Conservation (phyloP, 2,329 filamentous ascomycete species). For the Paecilomyces variotii region DNA sequence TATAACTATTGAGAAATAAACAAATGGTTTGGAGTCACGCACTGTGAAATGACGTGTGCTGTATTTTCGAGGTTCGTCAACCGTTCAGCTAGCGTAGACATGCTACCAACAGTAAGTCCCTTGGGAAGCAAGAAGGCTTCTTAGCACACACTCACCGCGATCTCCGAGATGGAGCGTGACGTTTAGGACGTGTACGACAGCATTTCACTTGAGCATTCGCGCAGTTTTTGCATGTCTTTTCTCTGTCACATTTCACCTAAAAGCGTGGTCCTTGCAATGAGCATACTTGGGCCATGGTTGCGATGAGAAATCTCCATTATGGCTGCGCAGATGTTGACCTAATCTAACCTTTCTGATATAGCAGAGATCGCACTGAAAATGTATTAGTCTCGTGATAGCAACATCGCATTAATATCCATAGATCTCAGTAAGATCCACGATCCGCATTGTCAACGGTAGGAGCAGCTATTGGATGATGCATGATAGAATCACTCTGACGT, state of each 20-base stretch:
- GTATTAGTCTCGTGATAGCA: conserved; percentile 1
- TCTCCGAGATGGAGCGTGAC: neutral
- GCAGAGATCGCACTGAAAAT: conserved; percentile 17
- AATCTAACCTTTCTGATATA: conserved; percentile 17
- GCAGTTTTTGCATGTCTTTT: conserved; percentile 17
- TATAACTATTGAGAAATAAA: too few relatives aligned
- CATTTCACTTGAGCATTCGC: conserved; percentile 15
- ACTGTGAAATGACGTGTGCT: neutral
- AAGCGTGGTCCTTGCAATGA: too few relatives aligned
- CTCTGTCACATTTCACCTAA: conserved; percentile 19
- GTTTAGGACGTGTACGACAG: conserved; percentile 4
- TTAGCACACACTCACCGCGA: neutral
- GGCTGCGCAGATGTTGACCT: neutral
- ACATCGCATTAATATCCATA: too few relatives aligned
- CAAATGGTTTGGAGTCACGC: too few relatives aligned
- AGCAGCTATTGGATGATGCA: too few relatives aligned
- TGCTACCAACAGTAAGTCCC: conserved; percentile 7
- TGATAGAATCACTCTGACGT: too few relatives aligned
- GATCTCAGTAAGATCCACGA: too few relatives aligned
- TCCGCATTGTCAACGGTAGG: too few relatives aligned
- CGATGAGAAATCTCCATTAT: neutral
- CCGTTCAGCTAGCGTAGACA: conserved; percentile 4
- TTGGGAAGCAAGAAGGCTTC: conserved; percentile 1
- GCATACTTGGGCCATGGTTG: too few relatives aligned
- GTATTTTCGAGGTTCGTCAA: neutral